phyloP scores from a whole-genome alignment of 371 early-diverging fungal species.

The Mucor sp. region DNA sequence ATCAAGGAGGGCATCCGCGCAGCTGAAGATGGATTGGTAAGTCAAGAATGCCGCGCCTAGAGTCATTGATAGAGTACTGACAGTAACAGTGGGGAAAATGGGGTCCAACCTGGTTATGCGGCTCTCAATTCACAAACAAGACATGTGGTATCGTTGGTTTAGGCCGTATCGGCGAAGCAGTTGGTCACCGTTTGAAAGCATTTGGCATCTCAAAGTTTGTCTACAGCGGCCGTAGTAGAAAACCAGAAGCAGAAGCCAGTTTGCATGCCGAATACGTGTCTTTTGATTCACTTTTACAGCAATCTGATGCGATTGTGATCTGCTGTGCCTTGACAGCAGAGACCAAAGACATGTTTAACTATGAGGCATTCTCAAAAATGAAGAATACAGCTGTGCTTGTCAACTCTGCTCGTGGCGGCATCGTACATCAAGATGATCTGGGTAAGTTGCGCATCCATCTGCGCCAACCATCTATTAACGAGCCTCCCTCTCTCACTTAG shows the following conservation, averaged over 20 bases:
- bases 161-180: slow-evolving; percentile 84
- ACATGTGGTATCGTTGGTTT: slow-evolving; percentile 85
- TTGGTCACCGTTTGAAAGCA: slow-evolving; percentile 67
- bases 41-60: background rate
- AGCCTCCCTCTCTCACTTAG: slow-evolving; percentile 5
- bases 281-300: slow-evolving; percentile 57
- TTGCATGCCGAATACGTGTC: slow-evolving; percentile 47
- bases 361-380: slow-evolving; percentile 68
- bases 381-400: slow-evolving; percentile 73
- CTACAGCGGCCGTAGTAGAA: slow-evolving; percentile 54
- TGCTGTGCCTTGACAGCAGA: slow-evolving; percentile 73
- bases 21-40: slow-evolving; percentile 54
- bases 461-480: background rate
- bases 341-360: slow-evolving; percentile 75
- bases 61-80: too few relatives aligned
- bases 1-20: slow-evolving; percentile 65
- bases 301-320: slow-evolving; percentile 74
- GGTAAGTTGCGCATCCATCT: slow-evolving; percentile 12
- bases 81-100: slow-evolving; percentile 61
- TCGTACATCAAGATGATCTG: slow-evolving; percentile 78
- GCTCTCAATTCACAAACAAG: slow-evolving; percentile 74
- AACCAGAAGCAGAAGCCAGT: slow-evolving; percentile 35
- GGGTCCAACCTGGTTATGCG: slow-evolving; percentile 75
- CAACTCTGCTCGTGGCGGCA: slow-evolving; percentile 81
- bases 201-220: slow-evolving; percentile 67